Evolutionary conservation across 2,329 filamentous ascomycete species (phyloP).

Genomic region (Ophiostoma sp.): DNA sequence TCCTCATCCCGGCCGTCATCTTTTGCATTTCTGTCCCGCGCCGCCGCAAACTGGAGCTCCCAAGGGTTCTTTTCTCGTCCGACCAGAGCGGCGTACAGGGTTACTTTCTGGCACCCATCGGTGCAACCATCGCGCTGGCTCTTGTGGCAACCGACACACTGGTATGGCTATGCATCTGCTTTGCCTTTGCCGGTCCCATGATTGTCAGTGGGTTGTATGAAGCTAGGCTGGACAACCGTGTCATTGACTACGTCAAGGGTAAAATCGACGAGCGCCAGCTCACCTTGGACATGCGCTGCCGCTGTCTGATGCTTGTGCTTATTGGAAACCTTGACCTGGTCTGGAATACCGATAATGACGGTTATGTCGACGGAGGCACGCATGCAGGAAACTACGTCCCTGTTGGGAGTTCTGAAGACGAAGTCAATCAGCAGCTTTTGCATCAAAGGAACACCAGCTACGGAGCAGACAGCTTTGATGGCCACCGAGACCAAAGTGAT

Average conservation of each 20-base stretch:
- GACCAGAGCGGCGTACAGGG: constrained; percentile 25
- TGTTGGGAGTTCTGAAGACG: background rate
- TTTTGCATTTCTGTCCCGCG: constrained; percentile 31
- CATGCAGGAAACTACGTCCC: background rate
- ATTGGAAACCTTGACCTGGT: constrained; percentile 31
- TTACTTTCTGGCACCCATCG: constrained; percentile 22
- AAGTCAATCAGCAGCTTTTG: background rate
- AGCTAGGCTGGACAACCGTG: constrained; percentile 30
- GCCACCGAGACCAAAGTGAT: too few relatives aligned
- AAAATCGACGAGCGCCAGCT: constrained; percentile 18
- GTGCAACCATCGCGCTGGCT: constrained; percentile 23
- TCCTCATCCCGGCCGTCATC: constrained; percentile 30
- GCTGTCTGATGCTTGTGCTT: constrained; percentile 30
- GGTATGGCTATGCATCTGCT: constrained; percentile 31
- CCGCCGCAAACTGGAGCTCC: constrained; percentile 28
- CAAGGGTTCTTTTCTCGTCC: constrained; percentile 24
- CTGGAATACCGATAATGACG: constrained; percentile 24
- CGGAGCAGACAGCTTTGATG: too few relatives aligned
- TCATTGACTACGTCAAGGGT: constrained; percentile 22
- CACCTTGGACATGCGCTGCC: constrained; percentile 29
- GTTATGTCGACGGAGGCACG: constrained; percentile 16
- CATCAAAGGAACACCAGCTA: too few relatives aligned
- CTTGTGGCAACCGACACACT: constrained; percentile 30
- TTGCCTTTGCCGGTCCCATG: constrained; percentile 32
- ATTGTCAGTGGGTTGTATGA: constrained; percentile 32